A percentile compares a stretch with the other conserved stretches of the same genome.
These are phyloP conservation scores for Strobilomyces confusus DNA, from an alignment of 768 basidiomycete species.

Conservation along the genomic window DNA sequence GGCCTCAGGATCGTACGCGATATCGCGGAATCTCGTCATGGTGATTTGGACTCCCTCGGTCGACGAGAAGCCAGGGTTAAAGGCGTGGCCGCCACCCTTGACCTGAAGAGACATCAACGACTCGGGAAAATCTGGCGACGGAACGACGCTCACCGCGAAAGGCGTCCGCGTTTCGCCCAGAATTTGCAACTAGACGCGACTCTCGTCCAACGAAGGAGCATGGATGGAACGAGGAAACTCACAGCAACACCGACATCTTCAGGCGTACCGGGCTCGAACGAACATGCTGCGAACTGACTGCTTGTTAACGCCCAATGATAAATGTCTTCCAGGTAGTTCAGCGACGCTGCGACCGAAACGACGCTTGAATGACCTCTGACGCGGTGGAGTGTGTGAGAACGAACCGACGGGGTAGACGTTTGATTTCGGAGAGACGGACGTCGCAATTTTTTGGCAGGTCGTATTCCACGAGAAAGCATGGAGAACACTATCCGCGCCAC, in stretches of 20 bases:
- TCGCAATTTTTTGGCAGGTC: not conserved
- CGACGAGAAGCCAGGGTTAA: slow-evolving; percentile 56
- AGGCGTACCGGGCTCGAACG: slow-evolving; percentile 51
- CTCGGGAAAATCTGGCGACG: slow-evolving; percentile 3
- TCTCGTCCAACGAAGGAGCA: not conserved
- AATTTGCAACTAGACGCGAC: slow-evolving; percentile 6
- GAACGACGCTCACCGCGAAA: slow-evolving; percentile 17
- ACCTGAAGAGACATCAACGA: slow-evolving; percentile 33
- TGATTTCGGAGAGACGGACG: not conserved
- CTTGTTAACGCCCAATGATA: slow-evolving; percentile 52
- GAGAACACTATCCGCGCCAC: not conserved
- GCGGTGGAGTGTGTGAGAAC: not conserved
- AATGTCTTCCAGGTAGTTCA: slow-evolving; percentile 40
- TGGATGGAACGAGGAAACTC: not conserved
- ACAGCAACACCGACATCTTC: slow-evolving; percentile 35
- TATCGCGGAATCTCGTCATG: slow-evolving; percentile 45
- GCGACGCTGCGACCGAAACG: slow-evolving; percentile 1
- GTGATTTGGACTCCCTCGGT: slow-evolving; percentile 30
- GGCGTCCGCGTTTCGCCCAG: slow-evolving; percentile 42
- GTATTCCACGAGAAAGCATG: not conserved
- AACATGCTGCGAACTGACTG: slow-evolving; percentile 43
- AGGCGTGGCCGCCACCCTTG: slow-evolving; percentile 56
- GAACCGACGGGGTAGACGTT: not conserved
- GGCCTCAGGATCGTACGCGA: slow-evolving; percentile 35
- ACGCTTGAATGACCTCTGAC: not conserved